Percentiles rank a stretch among this genome's conserved stretches.
These are phyloP conservation scores for Jatropha multifida DNA, from an alignment of 441 rosid genomes.

Conservation along the genomic window DNA sequence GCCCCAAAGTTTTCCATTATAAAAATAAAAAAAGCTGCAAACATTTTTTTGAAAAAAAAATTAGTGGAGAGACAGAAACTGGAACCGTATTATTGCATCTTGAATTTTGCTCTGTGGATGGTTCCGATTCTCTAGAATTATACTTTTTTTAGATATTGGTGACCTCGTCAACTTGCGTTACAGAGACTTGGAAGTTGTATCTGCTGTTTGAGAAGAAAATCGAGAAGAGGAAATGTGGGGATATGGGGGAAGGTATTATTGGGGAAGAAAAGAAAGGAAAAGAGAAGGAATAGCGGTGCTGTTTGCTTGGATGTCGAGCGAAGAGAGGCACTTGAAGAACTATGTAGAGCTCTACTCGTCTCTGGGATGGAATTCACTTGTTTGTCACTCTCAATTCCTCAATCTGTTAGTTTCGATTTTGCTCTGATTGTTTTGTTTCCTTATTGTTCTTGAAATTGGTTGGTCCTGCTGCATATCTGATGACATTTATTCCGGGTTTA, in stretches of 20 bases:
- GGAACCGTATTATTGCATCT: neutral
- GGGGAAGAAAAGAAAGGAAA: conserved; percentile 53
- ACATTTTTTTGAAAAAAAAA: neutral
- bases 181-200: neutral
- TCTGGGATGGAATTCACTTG: conserved; percentile 66
- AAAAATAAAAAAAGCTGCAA: neutral
- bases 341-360: conserved; percentile 67
- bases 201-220: neutral
- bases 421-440: neutral
- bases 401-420: conserved; percentile 47
- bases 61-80: conserved; percentile 4
- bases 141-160: neutral
- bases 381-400: conserved; percentile 83
- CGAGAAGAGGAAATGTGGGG: conserved; percentile 51
- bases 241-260: conserved; percentile 71
- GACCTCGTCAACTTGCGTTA: neutral
- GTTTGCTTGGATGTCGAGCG: conserved; percentile 89
- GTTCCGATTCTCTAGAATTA: neutral
- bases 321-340: conserved; percentile 62
- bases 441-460: neutral
- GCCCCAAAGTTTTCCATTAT: neutral
- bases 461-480: neutral
- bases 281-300: conserved; percentile 63
- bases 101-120: neutral
- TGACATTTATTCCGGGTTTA: neutral